A percentile compares a stretch with the other conserved stretches of the same genome.
Conservation (phyloP, 2,329 filamentous ascomycete species). For the Didymella pomorum region DNA sequence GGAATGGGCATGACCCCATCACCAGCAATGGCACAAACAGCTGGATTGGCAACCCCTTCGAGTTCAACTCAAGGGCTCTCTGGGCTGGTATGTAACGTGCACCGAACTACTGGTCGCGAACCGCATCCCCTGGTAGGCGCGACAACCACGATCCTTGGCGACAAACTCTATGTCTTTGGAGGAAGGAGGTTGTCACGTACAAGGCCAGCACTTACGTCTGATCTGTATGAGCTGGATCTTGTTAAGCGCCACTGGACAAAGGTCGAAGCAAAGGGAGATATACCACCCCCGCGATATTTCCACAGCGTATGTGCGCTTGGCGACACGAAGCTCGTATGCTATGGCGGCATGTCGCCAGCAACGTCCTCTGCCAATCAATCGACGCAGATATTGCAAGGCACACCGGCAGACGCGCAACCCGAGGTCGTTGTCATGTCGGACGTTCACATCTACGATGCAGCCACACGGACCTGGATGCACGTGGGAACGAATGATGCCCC, state of each 20-base stretch:
- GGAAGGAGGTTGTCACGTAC: slow-evolving; percentile 86
- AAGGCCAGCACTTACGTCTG: slow-evolving; percentile 83
- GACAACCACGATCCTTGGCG: slow-evolving; percentile 91
- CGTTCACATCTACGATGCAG: slow-evolving; percentile 92
- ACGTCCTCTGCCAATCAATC: slow-evolving; percentile 54
- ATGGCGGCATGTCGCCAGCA: slow-evolving; percentile 95
- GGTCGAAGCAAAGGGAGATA: slow-evolving; percentile 80
- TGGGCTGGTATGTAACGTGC: slow-evolving; percentile 72
- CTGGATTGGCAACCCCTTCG: slow-evolving; percentile 49
- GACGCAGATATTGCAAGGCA: slow-evolving; percentile 47
- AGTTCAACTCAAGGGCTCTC: slow-evolving; percentile 67
- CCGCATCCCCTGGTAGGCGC: slow-evolving; percentile 92
- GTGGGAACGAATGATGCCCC: slow-evolving; percentile 82
- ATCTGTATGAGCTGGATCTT: slow-evolving; percentile 92
- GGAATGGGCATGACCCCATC: slow-evolving; percentile 52
- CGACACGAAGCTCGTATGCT: slow-evolving; percentile 96
- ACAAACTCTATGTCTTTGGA: slow-evolving; percentile 97
- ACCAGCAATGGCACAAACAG: slow-evolving; percentile 53
- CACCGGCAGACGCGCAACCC: slow-evolving; percentile 70
- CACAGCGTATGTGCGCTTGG: slow-evolving; percentile 94
- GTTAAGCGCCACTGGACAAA: slow-evolving; percentile 93
- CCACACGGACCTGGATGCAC: slow-evolving; percentile 82
- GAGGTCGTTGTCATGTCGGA: slow-evolving; percentile 98
- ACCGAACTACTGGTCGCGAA: slow-evolving; percentile 87
- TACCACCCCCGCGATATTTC: slow-evolving; percentile 92